These are phyloP conservation scores for Trichosanthes truncata DNA, from an alignment of 306 rosid genomes.

Conservation along the genomic window DNA sequence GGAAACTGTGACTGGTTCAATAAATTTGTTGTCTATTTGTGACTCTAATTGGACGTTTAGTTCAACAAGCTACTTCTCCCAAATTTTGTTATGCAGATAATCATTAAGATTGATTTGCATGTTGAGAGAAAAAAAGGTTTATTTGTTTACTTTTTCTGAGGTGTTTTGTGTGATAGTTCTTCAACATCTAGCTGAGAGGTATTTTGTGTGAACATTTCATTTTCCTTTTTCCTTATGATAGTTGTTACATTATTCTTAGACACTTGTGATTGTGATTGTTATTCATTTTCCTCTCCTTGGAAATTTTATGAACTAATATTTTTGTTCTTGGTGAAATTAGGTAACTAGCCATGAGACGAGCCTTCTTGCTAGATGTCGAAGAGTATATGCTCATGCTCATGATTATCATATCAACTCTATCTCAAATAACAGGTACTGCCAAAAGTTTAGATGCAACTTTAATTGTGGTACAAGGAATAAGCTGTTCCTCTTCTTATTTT, in stretches of 20 bases:
- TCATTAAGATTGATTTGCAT: not conserved
- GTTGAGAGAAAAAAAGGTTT: not conserved
- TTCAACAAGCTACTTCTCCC: not conserved
- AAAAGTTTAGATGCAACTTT: slow-evolving; percentile 9
- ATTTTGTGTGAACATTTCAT: not conserved
- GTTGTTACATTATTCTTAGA: not conserved
- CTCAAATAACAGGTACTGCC: slow-evolving; percentile 17
- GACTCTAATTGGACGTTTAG: not conserved
- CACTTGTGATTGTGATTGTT: slow-evolving; percentile 5
- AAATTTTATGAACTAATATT: not conserved
- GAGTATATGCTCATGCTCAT: slow-evolving; percentile 20
- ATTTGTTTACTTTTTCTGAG: not conserved
- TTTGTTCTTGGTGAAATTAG: slow-evolving; percentile 1
- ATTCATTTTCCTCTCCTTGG: not conserved
- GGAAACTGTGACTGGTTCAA: not conserved
- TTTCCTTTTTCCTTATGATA: not conserved
- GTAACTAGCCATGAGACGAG: slow-evolving; percentile 15
- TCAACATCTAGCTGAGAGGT: not conserved
- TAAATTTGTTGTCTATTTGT: not conserved
- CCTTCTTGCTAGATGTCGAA: slow-evolving; percentile 16
- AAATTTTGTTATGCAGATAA: not conserved
- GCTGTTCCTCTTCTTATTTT: not conserved
- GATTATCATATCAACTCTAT: slow-evolving; percentile 19
- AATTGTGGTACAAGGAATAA: not conserved
- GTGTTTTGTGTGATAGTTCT: not conserved